Evolutionary conservation across 306 rosid genomes (phyloP), one percentile per base, ranked within the genome.

Genomic region (Morella rubra): DNA sequence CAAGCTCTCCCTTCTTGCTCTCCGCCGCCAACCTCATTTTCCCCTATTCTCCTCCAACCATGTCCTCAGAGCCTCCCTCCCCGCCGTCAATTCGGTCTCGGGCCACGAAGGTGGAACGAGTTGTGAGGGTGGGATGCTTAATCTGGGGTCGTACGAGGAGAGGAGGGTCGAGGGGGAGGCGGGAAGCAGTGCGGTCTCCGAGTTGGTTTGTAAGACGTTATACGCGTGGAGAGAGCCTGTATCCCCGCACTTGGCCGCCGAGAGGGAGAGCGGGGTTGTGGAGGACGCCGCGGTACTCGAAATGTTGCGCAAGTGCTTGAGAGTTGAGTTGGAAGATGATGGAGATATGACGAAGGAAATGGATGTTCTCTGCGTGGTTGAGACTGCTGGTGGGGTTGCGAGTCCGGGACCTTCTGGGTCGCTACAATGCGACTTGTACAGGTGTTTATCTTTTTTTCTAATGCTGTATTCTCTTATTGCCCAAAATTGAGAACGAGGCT

Each of bases 391-490:
- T 41, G 97, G 97, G 52, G 92, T 95, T 71, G 98, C 97, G 0
- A 95, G 97, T 76, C 98, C 97, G 0, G 97, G 98, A 16, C 92
- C 98, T 74, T 92, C 97, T 32, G 97, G 97, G 10, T 86, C 97
- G 22, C 97, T 92, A 77, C 98, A 95, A 77, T 95, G 98, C 78
- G 97, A 92, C 83, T 82, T 95, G 82, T 95, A 92, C 70, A 89
- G 97, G 98, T 88, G 8, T 47, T 71, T 51, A 40, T 59, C 41
- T 10, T 45, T 20, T 65, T 15, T 27, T 6, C 11, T 9, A 42
- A 2, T 46, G 66, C 1, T 9, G 12, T 8, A 65, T 46, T 58
- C 6, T 58, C 11, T 22, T 10, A 12, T 58, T 13, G 64, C 6
- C 22, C 64, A 20, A n/a, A 58, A 20, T 19, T 20, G 37, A 55